Base-by-base conservation (phyloP, 352 stramenopile species). In the Globisporangium takayamanum region DNA sequence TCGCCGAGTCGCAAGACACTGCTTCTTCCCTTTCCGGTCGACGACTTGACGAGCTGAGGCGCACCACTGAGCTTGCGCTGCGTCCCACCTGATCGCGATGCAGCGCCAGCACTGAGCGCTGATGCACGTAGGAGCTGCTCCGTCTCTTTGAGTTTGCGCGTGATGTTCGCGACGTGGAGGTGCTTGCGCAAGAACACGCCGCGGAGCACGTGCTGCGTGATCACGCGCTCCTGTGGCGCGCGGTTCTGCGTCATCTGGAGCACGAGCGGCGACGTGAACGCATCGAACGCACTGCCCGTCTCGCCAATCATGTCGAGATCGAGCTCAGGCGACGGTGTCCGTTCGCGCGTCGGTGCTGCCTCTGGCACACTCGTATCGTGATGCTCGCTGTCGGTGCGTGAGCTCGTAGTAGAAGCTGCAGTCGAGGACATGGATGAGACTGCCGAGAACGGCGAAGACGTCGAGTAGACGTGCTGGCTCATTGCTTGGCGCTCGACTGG, bases 141-240 rank as follows among this genome's bases (percentile, higher is more conserved):
- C 0, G 75, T 87, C 44, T 89, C 79, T 46, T 80, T 85, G 44
- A 88, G 67, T 53, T 75, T 85, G 6, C 74, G 74, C n/a, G 72
- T 65, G 58, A 89, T 76, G 53, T 82, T 87, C 53, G 64, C 87
- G 1, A 70, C 66, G 53, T 89, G 76, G 0, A 89, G 63, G 57
- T 88, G 87, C 62, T 87, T 87, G 54, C 77, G 75, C 22, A 89
- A 59, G 44, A 87, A 80, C 7, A 78, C 68, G n/a, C 77, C 70
- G 0, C 77, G 75, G 0, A 85, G 56, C 4, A 89, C 68, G 54
- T 89, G 79, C 28, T 87, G 77, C 0, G 67, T 69, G 50, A 89
- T 78, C 10, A 79, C 75, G 30, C 74, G 78, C 20, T 77, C 68
- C 41, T 75, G 61, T 2, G 68, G 61, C 28, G 67, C 63, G 15